Evolutionary conservation across 192 early-diverging fungal species (phyloP), one percentile per base, ranked within the genome.

Genomic region (Chytriomyces confervae): DNA sequence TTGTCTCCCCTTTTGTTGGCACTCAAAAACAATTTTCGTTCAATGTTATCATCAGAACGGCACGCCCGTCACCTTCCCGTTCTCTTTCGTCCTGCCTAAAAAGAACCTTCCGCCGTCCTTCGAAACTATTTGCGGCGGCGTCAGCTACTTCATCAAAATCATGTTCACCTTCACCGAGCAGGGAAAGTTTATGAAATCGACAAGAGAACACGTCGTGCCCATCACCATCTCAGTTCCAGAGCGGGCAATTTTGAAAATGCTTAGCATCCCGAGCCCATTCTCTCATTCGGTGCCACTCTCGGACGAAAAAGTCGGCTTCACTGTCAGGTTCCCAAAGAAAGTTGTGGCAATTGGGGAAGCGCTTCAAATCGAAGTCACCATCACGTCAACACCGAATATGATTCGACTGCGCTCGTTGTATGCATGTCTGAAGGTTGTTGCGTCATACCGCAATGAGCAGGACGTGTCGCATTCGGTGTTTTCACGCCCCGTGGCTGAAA

Each of bases 401-500:
- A 43, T 62, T 8, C 44, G 45, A 13, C 36, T 79, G 43, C 36
- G 77, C 3, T 57, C 43, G 36, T 18, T 79, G 10, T 48, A 64
- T 63, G 69, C 70, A 23, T 65, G 13, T 10, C 36, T 79, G 43
- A 53, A 62, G 49, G 24, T 18, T 11, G 9, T 69, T 18, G 61
- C 63, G 5, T 27, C 24, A 8, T 73, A 50, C 47, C 13, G 27
- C 6, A 62, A 45, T 50, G n/a, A 16, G 18, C 62, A 73, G 9
- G 24, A 29, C 4, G 47, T 63, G 46, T 43, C 77, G 11, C 46
- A 23, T 27, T 36, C 8, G 13, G 70, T 50, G 16, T 57, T 57
- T 13, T n/a, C 53, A 13, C 53, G 57, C 10, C 77, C 77, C 1
- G 13, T 79, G n/a, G n/a, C 77, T 36, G 77, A 73, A 71, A 44